These are phyloP conservation scores for Ligustrum vulgare DNA, from an alignment of 257 asterid species.

Conservation along the genomic window DNA sequence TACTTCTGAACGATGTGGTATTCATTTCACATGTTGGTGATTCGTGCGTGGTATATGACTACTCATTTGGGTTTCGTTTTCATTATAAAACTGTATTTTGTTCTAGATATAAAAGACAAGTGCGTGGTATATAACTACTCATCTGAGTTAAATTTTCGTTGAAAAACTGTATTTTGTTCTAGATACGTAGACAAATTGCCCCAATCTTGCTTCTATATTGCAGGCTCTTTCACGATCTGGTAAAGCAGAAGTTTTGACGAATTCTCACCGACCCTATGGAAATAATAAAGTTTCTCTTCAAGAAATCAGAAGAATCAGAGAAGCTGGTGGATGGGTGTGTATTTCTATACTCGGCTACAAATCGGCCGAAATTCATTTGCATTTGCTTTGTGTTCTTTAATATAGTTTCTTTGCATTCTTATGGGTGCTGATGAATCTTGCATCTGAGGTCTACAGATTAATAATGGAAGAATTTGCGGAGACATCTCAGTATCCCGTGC, in stretches of 20 bases:
- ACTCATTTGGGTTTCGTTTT: neutral
- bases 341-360: slow-evolving; percentile 19
- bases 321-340: slow-evolving; percentile 99
- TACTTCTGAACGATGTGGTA: slow-evolving; percentile 44
- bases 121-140: neutral
- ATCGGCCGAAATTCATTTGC: neutral
- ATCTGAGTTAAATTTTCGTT: no score
- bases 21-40: slow-evolving; percentile 87
- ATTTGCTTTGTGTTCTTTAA: neutral
- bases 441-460: slow-evolving; percentile 49
- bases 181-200: neutral
- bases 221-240: slow-evolving; percentile 82
- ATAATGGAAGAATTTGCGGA: slow-evolving; percentile 88
- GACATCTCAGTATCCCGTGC: slow-evolving; percentile 96
- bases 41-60: slow-evolving; percentile 66
- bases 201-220: slow-evolving; percentile 12
- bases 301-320: slow-evolving; percentile 78
- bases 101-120: no score
- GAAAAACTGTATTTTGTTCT: neutral
- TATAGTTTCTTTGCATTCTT: neutral
- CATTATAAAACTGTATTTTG: neutral
- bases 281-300: slow-evolving; percentile 55
- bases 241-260: slow-evolving; percentile 63
- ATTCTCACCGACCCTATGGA: slow-evolving; percentile 93
- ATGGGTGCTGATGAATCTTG: neutral